phyloP scores from a whole-genome alignment of 1,284 basidiomycete genomes.

The Moniliella sp. region DNA sequence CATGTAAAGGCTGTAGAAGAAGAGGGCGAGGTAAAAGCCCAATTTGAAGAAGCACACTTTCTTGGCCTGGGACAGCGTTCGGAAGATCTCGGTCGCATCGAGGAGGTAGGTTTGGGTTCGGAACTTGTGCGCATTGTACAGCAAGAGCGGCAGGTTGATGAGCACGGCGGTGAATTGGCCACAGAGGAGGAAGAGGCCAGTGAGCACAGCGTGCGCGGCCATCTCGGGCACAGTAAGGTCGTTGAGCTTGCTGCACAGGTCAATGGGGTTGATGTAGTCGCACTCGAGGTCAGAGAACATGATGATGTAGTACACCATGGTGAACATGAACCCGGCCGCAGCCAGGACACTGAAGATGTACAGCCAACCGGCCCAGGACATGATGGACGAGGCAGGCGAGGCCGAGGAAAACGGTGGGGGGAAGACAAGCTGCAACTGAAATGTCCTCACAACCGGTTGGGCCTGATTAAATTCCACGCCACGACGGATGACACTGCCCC shows the following conservation, averaged over 20 bases:
- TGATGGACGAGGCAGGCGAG: no score
- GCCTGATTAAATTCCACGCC: no score
- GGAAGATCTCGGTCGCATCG: slow-evolving; percentile 97
- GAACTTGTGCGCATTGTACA: slow-evolving; percentile 85
- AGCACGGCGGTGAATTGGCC: slow-evolving; percentile 78
- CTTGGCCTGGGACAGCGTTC: slow-evolving; percentile 78
- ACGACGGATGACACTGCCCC: no score
- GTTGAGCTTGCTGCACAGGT: slow-evolving; percentile 98
- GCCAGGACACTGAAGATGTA: slow-evolving; percentile 29
- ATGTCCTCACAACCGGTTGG: no score
- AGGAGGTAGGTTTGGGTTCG: slow-evolving; percentile 96
- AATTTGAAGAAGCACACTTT: slow-evolving; percentile 51
- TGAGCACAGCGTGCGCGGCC: slow-evolving; percentile 58
- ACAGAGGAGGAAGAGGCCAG: slow-evolving; percentile 51
- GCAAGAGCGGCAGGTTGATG: slow-evolving; percentile 70
- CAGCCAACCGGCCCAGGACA: no score
- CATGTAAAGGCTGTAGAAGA: slow-evolving; percentile 33
- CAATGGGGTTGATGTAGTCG: slow-evolving; percentile 97
- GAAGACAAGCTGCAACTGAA: no score
- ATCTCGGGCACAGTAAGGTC: slow-evolving; percentile 95
- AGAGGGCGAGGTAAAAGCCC: slow-evolving; percentile 29
- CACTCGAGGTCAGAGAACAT: slow-evolving; percentile 50
- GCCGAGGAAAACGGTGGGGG: no score
- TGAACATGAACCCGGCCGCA: slow-evolving; percentile 28
- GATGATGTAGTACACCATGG: slow-evolving; percentile 42